phyloP scores from a whole-genome alignment of 345 rosid species.

The Angophora floribunda region DNA sequence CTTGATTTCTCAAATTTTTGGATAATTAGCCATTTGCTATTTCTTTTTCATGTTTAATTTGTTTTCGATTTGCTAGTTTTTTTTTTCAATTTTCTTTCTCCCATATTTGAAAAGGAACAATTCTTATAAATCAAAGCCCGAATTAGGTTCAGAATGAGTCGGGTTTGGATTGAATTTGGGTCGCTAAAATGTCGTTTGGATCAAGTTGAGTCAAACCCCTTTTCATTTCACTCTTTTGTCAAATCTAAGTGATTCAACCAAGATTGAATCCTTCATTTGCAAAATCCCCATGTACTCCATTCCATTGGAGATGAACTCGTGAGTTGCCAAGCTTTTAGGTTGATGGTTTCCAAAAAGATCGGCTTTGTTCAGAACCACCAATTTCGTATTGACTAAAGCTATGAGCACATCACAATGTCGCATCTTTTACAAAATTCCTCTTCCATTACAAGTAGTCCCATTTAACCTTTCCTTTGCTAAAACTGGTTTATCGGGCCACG shows the following conservation, averaged over 20 bases:
- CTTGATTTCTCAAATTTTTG: fast-evolving
- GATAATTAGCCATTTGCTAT: background rate
- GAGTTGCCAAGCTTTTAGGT: background rate
- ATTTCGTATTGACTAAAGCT: background rate
- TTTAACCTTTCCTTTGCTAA: background rate
- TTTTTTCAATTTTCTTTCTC: too few species aligned
- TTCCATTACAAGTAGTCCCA: background rate
- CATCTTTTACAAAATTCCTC: background rate
- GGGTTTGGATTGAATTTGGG: background rate
- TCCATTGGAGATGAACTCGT: background rate
- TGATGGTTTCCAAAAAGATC: background rate
- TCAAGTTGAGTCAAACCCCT: background rate
- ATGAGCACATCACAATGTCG: background rate
- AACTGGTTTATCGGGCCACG: too few species aligned
- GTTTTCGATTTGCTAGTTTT: background rate
- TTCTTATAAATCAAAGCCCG: background rate
- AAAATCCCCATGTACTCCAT: background rate
- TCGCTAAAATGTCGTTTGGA: background rate
- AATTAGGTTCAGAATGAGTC: background rate
- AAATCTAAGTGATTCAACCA: background rate
- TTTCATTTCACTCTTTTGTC: background rate
- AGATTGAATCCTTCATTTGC: background rate
- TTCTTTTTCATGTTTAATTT: background rate
- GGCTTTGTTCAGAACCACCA: background rate
- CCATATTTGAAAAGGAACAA: background rate